Base-by-base conservation (phyloP, 129 eudicot species). In the Flaveria sonorensis region DNA sequence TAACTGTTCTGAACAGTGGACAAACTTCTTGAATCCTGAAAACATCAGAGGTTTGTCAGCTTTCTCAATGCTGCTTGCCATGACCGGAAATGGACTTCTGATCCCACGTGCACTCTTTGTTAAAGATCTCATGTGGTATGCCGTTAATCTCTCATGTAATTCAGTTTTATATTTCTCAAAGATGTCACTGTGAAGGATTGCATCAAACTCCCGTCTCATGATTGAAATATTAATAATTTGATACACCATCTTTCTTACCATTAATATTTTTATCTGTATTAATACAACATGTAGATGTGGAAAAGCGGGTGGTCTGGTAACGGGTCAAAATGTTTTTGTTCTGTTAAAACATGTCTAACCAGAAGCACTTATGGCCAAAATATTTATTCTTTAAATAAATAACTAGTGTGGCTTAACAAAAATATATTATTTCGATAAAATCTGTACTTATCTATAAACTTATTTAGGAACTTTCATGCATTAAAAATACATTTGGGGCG, bases 101-200 rank as follows among this genome's bases (percentile, higher is more conserved):
- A 88, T 95, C 57, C 99, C 99, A 47, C 97, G 99, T 50, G 97
- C 99, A 63, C 91, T 95, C 71, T 86, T 92, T 69, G 89, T 82
- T 69, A 94, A 96, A 50, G 99, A 95, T 84, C 82, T 95, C 52
- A 95, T 95, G 99, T 95, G 99, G 99, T 95, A 92, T 72, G 85
- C 50, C 68, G n/a, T 69, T 46, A 61, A 68, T 70, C 62, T 72
- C 21, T 30, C 69, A 21, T 50, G 57, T 56, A 18, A 4, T 55
- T 72, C 14, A 47, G 13, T 68, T 20, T 52, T 70, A 52, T 66
- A 47, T 32, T 78, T 57, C 69, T 74, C 53, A 45, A 24, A 23
- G 42, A 52, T 45, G 61, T 56, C 32, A 73, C 45, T 18, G 6
- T 74, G 21, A 47, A 46, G 9, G 4, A 60, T 24, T 16, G 61